Conservation (phyloP, 805 yeast species). For the Saccharomyces jurei region DNA sequence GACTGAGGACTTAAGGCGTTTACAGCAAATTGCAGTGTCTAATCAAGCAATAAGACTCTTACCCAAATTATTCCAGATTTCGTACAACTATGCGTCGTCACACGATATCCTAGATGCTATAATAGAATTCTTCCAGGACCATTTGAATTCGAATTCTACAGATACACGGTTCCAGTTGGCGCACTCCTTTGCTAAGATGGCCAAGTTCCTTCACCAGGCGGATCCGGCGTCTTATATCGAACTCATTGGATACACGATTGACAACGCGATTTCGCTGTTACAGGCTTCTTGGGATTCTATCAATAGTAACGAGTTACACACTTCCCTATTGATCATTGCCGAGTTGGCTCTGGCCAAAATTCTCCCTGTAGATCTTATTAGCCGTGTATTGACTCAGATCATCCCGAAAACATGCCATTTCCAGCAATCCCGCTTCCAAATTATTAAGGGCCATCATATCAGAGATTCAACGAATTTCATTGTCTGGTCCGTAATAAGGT, state of each 20-base stretch:
- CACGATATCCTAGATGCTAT: background rate
- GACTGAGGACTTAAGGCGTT: background rate
- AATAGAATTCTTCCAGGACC: slow-evolving; percentile 20
- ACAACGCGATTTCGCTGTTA: slow-evolving; percentile 13
- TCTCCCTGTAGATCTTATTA: background rate
- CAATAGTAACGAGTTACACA: slow-evolving; percentile 29
- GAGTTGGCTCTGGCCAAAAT: slow-evolving; percentile 16
- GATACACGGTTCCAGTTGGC: slow-evolving; percentile 58
- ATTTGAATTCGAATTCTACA: slow-evolving; percentile 43
- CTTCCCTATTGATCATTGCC: slow-evolving; percentile 31
- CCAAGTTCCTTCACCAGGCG: slow-evolving; percentile 10
- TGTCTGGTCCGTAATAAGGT: slow-evolving; percentile 66
- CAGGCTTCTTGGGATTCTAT: slow-evolving; percentile 12
- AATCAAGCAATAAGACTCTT: slow-evolving; percentile 9
- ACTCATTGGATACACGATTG: slow-evolving; percentile 25
- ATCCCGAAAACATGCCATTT: slow-evolving; percentile 44
- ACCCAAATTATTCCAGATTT: slow-evolving; percentile 15
- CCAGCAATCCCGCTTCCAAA: slow-evolving; percentile 46
- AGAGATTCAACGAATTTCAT: slow-evolving; percentile 82
- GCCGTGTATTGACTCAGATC: slow-evolving; percentile 20
- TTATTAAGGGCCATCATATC: slow-evolving; percentile 55
- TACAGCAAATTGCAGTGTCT: background rate
- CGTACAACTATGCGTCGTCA: background rate
- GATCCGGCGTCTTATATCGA: slow-evolving; percentile 9
- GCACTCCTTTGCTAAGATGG: slow-evolving; percentile 50